A percentile compares a stretch with the other conserved stretches of the same genome.
phyloP scores from a whole-genome alignment of 192 early-diverging fungal genomes.

The Entomortierella lignicola region DNA sequence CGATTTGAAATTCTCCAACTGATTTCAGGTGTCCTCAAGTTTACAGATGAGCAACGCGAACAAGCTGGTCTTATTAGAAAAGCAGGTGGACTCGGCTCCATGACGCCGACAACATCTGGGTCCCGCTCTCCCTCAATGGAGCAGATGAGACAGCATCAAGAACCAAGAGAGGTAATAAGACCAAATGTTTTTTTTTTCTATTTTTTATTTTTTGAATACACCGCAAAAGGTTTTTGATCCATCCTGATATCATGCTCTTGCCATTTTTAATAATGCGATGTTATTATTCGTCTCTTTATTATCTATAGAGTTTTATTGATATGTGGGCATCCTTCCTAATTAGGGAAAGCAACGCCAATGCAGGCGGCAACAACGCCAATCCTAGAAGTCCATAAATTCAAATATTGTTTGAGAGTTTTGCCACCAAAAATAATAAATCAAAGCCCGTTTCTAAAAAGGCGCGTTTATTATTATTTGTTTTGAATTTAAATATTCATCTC shows the following conservation, averaged over 20 bases:
- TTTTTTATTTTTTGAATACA: too few relatives aligned
- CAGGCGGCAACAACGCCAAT: slow-evolving; percentile 10
- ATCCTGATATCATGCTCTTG: too few relatives aligned
- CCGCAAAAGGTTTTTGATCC: too few relatives aligned
- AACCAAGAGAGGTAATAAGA: slow-evolving; percentile 50
- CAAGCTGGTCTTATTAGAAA: slow-evolving; percentile 81
- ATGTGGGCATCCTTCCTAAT: slow-evolving; percentile 71
- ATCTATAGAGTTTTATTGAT: slow-evolving; percentile 19
- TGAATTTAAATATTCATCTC: slow-evolving; percentile 6
- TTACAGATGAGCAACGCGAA: slow-evolving; percentile 89
- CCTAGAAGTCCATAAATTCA: slow-evolving; percentile 7
- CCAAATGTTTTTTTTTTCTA: slow-evolving; percentile 13
- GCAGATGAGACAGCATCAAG: slow-evolving; percentile 54
- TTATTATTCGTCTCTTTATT: neutral
- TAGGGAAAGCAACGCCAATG: slow-evolving; percentile 64
- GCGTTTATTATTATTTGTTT: slow-evolving; percentile 13
- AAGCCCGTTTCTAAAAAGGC: neutral
- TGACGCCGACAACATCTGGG: slow-evolving; percentile 55
- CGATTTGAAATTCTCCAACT: slow-evolving; percentile 92
- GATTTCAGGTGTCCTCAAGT: slow-evolving; percentile 89
- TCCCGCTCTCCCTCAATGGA: slow-evolving; percentile 63
- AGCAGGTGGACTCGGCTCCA: slow-evolving; percentile 54
- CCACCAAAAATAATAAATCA: neutral
- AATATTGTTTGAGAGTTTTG: too few relatives aligned
- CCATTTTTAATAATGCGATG: neutral